phyloP scores from a whole-genome alignment of 192 early-diverging fungal species.

The Umbelopsis isabellina region DNA sequence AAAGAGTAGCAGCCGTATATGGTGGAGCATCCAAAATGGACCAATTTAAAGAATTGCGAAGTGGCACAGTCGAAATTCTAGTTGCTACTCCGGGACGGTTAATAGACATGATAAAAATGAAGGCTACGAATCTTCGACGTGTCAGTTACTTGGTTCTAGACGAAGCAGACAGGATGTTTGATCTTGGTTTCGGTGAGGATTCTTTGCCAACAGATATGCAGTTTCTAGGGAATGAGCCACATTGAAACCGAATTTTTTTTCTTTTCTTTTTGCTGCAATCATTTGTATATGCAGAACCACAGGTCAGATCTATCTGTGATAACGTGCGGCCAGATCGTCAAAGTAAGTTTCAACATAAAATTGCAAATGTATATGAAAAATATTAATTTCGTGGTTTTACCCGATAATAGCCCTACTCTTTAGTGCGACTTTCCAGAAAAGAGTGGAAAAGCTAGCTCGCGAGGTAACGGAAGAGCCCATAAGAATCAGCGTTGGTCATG shows the following conservation, averaged over 20 bases:
- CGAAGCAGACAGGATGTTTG: slow-evolving; percentile 97
- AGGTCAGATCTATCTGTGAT: slow-evolving; percentile 59
- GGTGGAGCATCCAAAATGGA: slow-evolving; percentile 84
- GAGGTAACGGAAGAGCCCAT: slow-evolving; percentile 74
- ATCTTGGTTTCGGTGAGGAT: slow-evolving; percentile 85
- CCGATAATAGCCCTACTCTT: slow-evolving; percentile 64
- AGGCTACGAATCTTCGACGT: slow-evolving; percentile 77
- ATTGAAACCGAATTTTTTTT: slow-evolving; percentile 16
- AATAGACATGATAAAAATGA: slow-evolving; percentile 89
- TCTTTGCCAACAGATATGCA: not conserved
- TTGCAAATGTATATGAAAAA: too few species aligned
- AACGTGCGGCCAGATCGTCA: slow-evolving; percentile 83
- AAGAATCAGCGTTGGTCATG: slow-evolving; percentile 72
- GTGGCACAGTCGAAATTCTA: slow-evolving; percentile 71
- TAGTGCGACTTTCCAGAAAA: slow-evolving; percentile 78
- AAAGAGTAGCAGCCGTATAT: slow-evolving; percentile 67
- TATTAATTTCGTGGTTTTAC: not conserved
- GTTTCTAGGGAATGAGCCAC: slow-evolving; percentile 17
- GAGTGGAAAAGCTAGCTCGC: slow-evolving; percentile 70
- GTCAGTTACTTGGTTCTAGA: slow-evolving; percentile 91
- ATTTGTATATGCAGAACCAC: slow-evolving; percentile 20
- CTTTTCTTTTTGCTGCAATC: not conserved
- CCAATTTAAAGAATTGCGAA: slow-evolving; percentile 80
- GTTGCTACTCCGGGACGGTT: slow-evolving; percentile 85
- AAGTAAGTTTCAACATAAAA: slow-evolving; percentile 28